Percentiles rank a stretch among this genome's conserved stretches.
phyloP scores from a whole-genome alignment of 805 yeast species.

The Candida caryicola region DNA sequence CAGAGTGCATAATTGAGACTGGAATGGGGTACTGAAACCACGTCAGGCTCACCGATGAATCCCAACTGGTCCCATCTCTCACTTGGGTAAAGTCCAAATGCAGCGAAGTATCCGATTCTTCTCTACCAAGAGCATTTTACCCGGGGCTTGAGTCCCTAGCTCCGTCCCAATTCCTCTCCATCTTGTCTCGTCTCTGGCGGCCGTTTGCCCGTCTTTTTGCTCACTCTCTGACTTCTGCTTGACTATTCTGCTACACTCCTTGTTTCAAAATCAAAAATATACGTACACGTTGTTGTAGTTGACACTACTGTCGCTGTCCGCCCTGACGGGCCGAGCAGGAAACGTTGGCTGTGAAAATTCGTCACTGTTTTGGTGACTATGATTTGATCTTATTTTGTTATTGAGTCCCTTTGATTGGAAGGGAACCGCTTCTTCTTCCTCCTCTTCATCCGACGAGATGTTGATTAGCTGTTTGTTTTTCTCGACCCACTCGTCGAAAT shows the following conservation, averaged over 20 bases:
- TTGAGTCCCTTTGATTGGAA: slow-evolving; percentile 8
- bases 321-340: slow-evolving; percentile 26
- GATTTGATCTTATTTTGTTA: neutral
- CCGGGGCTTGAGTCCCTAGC: no score
- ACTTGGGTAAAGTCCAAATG: no score
- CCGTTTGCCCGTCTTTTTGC: no score
- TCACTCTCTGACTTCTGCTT: no score
- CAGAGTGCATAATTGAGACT: no score
- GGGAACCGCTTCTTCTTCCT: slow-evolving; percentile 12
- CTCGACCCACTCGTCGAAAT: slow-evolving; percentile 59
- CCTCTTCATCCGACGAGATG: slow-evolving; percentile 43
- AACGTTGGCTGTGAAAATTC: slow-evolving; percentile 18
- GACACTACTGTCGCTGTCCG: slow-evolving; percentile 36
- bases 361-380: slow-evolving; percentile 4
- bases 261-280: slow-evolving; percentile 10
- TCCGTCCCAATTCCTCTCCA: no score
- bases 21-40: no score
- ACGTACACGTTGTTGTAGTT: slow-evolving; percentile 31
- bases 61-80: no score
- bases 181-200: no score
- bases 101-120: no score
- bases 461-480: slow-evolving; percentile 40
- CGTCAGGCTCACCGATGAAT: no score
- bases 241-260: slow-evolving; percentile 19
- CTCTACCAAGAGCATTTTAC: no score